Percentiles rank a stretch among this genome's conserved stretches.
These are phyloP conservation scores for Gracilariopsis chorda DNA, from an alignment of 23 red algal species.

Conservation along the genomic window DNA sequence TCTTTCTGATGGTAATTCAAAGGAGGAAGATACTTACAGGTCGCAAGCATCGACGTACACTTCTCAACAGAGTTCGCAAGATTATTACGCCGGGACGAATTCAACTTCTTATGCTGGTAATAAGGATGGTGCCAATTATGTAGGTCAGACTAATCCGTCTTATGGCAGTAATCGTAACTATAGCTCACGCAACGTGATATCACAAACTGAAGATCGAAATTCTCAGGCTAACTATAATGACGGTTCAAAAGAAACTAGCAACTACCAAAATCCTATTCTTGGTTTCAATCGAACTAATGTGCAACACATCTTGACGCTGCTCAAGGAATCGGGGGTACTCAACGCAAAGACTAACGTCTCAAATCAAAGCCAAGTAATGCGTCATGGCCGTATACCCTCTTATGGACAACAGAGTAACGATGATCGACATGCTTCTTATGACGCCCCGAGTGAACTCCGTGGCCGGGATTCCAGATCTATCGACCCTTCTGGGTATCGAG, in stretches of 20 bases:
- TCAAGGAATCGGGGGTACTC: slow-evolving; percentile 4
- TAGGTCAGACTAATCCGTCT: neutral
- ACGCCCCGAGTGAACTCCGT: neutral
- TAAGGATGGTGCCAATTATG: neutral
- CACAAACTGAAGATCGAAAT: slow-evolving; percentile 11
- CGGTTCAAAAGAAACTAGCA: neutral
- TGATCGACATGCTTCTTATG: neutral
- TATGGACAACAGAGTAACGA: neutral
- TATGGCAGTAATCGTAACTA: neutral
- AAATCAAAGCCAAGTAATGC: neutral
- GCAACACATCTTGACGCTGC: neutral
- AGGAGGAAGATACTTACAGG: neutral
- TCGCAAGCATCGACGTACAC: neutral
- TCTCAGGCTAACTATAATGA: slow-evolving; percentile 1
- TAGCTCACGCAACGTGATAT: neutral
- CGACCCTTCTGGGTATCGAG: neutral
- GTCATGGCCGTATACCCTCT: neutral
- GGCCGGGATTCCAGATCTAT: neutral
- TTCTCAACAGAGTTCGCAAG: neutral
- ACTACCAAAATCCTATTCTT: slow-evolving; percentile 9
- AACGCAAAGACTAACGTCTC: neutral
- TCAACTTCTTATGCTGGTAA: neutral
- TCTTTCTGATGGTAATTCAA: slow-evolving; percentile 5
- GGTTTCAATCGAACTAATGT: neutral
- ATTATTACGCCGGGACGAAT: neutral